These are phyloP conservation scores for Globisporangium paddicum DNA, from an alignment of 352 stramenopile genomes.

Conservation along the genomic window DNA sequence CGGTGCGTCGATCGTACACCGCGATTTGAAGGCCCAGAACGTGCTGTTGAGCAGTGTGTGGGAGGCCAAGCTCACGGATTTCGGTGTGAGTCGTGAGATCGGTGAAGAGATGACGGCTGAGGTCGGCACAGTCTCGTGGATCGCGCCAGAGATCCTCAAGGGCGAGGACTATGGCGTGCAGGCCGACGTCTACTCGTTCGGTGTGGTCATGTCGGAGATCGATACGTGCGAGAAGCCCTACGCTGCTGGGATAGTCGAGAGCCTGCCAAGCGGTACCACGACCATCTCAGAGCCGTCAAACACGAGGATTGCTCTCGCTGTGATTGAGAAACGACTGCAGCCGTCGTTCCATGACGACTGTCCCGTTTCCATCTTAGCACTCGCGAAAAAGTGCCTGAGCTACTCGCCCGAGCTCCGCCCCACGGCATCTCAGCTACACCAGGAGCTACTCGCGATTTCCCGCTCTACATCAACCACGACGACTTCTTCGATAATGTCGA, in stretches of 20 bases:
- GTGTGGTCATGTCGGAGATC: conserved; percentile 43
- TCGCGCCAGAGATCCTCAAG: conserved; percentile 48
- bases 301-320: conserved; percentile 32
- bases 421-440: not conserved
- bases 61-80: conserved; percentile 23
- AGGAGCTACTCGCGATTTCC: conserved; percentile 11
- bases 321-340: conserved; percentile 32
- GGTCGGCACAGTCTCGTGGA: conserved; percentile 53
- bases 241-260: conserved; percentile 16
- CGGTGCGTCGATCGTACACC: conserved; percentile 37
- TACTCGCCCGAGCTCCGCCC: conserved; percentile 3
- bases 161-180: conserved; percentile 39
- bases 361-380: conserved; percentile 21
- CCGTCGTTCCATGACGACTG: conserved; percentile 36
- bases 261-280: not conserved
- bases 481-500: not conserved
- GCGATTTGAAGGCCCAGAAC: conserved; percentile 57
- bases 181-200: conserved; percentile 59
- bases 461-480: not conserved
- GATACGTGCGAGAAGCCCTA: conserved; percentile 48
- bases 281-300: conserved; percentile 26
- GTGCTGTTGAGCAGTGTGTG: conserved; percentile 36
- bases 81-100: conserved; percentile 31
- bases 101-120: conserved; percentile 35
- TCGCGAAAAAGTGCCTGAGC: conserved; percentile 20